Evolutionary conservation across 495 filamentous ascomycete species (phyloP).

Genomic region (Aspergillus cavernicola): DNA sequence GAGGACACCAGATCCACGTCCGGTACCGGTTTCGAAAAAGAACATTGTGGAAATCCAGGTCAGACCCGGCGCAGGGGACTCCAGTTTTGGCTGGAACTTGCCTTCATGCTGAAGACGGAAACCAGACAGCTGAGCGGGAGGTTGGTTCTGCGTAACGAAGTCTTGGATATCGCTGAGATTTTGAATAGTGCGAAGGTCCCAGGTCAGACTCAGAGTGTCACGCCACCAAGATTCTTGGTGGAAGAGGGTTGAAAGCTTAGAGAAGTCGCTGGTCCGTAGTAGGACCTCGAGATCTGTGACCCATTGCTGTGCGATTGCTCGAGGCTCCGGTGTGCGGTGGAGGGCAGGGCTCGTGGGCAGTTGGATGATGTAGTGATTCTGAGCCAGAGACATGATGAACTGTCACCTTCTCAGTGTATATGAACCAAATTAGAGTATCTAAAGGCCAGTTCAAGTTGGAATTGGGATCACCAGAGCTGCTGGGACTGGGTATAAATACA

Average conservation of each 20-base stretch:
- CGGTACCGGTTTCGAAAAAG: conserved; percentile 48
- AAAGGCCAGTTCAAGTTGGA: background rate
- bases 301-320: conserved; percentile 35
- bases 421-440: background rate
- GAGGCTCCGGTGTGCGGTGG: conserved; percentile 19
- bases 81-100: conserved; percentile 37
- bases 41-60: conserved; percentile 52
- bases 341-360: conserved; percentile 25
- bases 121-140: conserved; percentile 27
- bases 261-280: conserved; percentile 17
- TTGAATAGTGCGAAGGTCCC: conserved; percentile 55
- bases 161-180: conserved; percentile 42
- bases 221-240: conserved; percentile 58
- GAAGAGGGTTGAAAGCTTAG: conserved; percentile 39
- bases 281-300: conserved; percentile 26
- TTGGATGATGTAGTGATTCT: conserved; percentile 30
- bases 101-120: conserved; percentile 42
- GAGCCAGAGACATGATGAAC: conserved; percentile 18
- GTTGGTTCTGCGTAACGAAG: conserved; percentile 42
- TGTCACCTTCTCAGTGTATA: background rate
- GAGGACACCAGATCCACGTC: conserved; percentile 54
- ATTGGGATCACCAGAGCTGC: background rate
- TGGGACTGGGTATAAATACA: background rate
- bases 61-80: conserved; percentile 40
- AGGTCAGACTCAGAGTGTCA: conserved; percentile 58